Conservation (phyloP, 1,284 basidiomycete species). For the Fomitiporia mediterranea region DNA sequence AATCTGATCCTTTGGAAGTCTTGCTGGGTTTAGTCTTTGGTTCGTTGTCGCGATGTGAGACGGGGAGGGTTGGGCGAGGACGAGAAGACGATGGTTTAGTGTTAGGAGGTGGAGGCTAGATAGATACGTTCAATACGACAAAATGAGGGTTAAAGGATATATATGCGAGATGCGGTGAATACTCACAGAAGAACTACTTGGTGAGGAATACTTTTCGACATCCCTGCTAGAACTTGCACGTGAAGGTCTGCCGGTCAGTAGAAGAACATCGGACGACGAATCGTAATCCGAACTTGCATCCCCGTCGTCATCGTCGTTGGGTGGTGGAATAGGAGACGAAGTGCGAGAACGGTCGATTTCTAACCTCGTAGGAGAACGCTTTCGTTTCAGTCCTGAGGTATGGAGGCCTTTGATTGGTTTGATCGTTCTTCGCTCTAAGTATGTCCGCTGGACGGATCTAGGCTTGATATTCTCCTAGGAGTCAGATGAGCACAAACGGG, state of each 20-base stretch:
- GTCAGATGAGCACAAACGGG: too few relatives aligned
- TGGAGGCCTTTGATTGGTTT: too few relatives aligned
- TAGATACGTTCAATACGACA: too few relatives aligned
- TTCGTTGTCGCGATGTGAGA: not conserved
- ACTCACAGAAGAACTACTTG: not conserved
- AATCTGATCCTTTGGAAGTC: not conserved
- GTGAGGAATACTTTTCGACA: not conserved
- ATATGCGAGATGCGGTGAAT: not conserved
- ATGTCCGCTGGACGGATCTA: too few relatives aligned
- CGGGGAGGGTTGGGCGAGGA: not conserved
- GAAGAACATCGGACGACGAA: not conserved
- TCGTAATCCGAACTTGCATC: not conserved
- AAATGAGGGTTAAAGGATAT: not conserved
- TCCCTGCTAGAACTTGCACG: not conserved
- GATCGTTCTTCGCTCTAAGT: too few relatives aligned
- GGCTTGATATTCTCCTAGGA: too few relatives aligned
- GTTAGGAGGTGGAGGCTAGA: too few relatives aligned
- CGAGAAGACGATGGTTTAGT: too few relatives aligned
- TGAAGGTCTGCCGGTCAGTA: not conserved
- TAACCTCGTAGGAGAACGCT: too few relatives aligned
- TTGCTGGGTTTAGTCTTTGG: not conserved
- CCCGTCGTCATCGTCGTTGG: not conserved
- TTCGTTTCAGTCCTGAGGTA: too few relatives aligned
- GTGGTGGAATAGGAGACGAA: too few relatives aligned
- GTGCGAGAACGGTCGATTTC: too few relatives aligned